Base-by-base conservation (phyloP, 176 grass and related monocot species). In the Tillandsia leiboldiana region DNA sequence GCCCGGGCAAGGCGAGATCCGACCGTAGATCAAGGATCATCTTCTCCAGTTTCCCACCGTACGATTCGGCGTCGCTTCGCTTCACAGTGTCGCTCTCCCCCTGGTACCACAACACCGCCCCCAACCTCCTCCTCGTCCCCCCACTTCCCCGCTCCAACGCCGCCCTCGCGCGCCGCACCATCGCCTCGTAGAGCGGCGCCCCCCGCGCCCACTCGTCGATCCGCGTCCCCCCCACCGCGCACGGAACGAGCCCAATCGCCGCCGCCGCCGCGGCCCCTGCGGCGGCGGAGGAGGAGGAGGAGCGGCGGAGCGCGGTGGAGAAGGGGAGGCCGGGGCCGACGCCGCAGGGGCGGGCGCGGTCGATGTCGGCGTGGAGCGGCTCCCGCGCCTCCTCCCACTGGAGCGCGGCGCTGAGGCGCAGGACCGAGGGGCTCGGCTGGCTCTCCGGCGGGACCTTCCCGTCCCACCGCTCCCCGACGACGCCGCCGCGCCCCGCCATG, bases 361-460 rank as follows among this genome's bases (percentile, higher is more conserved):
- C 92, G 73, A 96, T 85, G 79, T 96, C 92, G 72, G 81, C 79
- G 82, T 96, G 92, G 78, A 96, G 82, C 1, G 88, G 92, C 65
- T 90, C 88, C 10, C 66, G 12, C 9, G 88, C 92, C 47, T 72
- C 47, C 70, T 79, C 83, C 92, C 88, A 96, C 51, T 66, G 71
- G 9, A 78, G 78, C 52, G 65, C 75, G 0, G 83, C 86, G 75
- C 75, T 53, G 53, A 92, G 83, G 53, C 88, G 86, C 51, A 87
- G 83, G 49, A 96, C 26, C 24, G 81, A 85, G n/a, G 80, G 83
- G 83, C 75, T 80, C 12, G 86, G 81, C 0, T 69, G 61, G 74
- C 77, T 88, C 59, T 88, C 67, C 66, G 26, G 81, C 61, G 80
- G 82, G 15, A 76, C 48, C 0, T 68, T 1, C 1, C 33, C 71